These are phyloP conservation scores for Cymbopogon citratus DNA, from an alignment of 176 grass and related monocot species.

Conservation along the genomic window DNA sequence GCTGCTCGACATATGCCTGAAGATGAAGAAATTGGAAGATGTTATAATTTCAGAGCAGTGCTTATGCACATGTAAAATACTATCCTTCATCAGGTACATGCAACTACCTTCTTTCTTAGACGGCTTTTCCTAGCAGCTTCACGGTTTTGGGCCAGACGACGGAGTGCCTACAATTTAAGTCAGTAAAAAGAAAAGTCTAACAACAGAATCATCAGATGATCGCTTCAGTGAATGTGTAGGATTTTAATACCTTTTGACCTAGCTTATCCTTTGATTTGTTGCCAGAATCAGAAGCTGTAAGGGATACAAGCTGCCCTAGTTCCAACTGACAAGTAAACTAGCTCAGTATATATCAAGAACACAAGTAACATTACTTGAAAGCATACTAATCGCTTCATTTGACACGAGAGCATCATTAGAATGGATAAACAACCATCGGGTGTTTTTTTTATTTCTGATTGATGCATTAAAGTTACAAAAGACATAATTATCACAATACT, in stretches of 20 bases:
- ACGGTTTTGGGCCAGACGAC: constrained; percentile 91
- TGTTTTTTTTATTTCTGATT: too few species aligned
- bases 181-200: constrained; percentile 11
- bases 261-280: constrained; percentile 49
- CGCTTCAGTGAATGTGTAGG: not conserved
- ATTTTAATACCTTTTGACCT: constrained; percentile 47
- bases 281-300: constrained; percentile 33
- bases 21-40: not conserved
- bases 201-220: not conserved
- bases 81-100: not conserved
- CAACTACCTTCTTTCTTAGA: constrained; percentile 71
- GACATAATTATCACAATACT: not conserved
- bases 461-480: not conserved
- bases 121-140: constrained; percentile 96
- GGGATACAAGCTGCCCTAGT: constrained; percentile 30
- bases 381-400: not conserved
- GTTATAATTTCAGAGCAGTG: not conserved
- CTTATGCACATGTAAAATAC: not conserved
- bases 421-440: not conserved
- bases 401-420: not conserved
- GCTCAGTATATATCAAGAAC: not conserved
- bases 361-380: not conserved
- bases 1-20: constrained; percentile 60
- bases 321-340: constrained; percentile 39
- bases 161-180: constrained; percentile 45